Evolutionary conservation across 371 early-diverging fungal species (phyloP).

Genomic region (Umbelopsis sp.): DNA sequence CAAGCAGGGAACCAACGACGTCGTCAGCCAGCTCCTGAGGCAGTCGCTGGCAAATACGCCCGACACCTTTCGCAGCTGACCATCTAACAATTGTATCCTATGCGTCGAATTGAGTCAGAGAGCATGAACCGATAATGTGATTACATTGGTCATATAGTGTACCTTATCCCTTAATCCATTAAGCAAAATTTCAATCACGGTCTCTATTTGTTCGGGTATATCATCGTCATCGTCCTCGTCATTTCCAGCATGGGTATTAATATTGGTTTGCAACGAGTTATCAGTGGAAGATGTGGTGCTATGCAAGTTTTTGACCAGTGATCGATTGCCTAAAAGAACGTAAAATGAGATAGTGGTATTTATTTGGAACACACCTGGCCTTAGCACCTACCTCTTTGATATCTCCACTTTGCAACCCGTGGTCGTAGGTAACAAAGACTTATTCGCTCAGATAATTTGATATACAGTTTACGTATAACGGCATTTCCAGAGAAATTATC

Average conservation of each 20-base stretch:
- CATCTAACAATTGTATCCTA: conserved; percentile 95
- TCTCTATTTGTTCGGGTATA: conserved; percentile 75
- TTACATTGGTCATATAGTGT: conserved; percentile 4
- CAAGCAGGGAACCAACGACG: conserved; percentile 75
- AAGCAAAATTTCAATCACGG: conserved; percentile 79
- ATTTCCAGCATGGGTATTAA: conserved; percentile 23
- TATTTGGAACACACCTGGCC: neutral
- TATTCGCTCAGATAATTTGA: conserved; percentile 84
- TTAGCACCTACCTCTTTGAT: conserved; percentile 56
- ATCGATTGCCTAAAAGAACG: conserved; percentile 43
- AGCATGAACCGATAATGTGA: neutral
- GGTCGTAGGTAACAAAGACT: conserved; percentile 77
- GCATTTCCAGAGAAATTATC: conserved; percentile 65
- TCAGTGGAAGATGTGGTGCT: conserved; percentile 24
- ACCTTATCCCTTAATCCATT: conserved; percentile 81
- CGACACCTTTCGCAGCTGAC: conserved; percentile 96
- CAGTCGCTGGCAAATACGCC: conserved; percentile 81
- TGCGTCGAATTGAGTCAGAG: neutral
- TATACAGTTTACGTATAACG: conserved; percentile 76
- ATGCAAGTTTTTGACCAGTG: conserved; percentile 47
- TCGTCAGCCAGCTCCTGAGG: conserved; percentile 83
- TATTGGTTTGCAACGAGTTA: conserved; percentile 20
- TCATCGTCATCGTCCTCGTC: conserved; percentile 63
- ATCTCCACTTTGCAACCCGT: conserved; percentile 78
- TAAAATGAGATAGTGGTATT: neutral